Evolutionary conservation across 31 red algal genomes (phyloP), one percentile per base, ranked within the genome.

Genomic region (Asparagopsis taxiformis): DNA sequence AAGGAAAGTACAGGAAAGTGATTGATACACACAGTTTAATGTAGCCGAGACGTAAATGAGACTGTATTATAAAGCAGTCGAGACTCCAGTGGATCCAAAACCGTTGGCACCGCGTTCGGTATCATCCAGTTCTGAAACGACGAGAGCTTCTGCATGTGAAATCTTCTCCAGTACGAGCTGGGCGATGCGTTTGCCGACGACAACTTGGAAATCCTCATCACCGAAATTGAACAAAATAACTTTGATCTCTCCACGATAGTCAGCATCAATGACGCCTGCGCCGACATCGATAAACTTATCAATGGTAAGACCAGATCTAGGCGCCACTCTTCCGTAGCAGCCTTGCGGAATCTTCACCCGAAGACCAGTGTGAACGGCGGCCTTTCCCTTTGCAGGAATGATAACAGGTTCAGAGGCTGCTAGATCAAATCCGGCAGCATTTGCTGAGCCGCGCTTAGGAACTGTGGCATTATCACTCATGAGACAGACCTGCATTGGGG

Each of bases 151-250:
- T n/a, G 43, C 71, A 38, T 72, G 89, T 19, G 30, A 54, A 34
- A 92, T 80, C 25, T 74, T 70, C 51, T 97, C 88, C 55, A 97
- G 68, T 10, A 97, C 76, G n/a, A 97, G 55, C 79, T 97, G 94
- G 3, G 94, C 94, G 33, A 97, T 67, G 13, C 94, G 67, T 62
- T 88, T 82, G 2, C 94, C 94, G 33, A 65, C 68, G 25, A 80
- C 69, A 23, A 89, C 75, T 39, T 77, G 50, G 39, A 97, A 84
- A 10, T 63, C 68, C 26, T 97, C 84, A 23, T 92, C 82, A 24
- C 75, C 59, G 28, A 85, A 87, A 59, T 97, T 97, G 65, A 97
- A 97, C 70, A 97, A 50, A 22, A 92, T 55, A 10, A 97, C 88
- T 25, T 84, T 77, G 24, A 97, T 41, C 36, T 82, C 76, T 13